Base-by-base conservation (phyloP, 805 yeast species). In the Yarrowia phangngaensis region DNA sequence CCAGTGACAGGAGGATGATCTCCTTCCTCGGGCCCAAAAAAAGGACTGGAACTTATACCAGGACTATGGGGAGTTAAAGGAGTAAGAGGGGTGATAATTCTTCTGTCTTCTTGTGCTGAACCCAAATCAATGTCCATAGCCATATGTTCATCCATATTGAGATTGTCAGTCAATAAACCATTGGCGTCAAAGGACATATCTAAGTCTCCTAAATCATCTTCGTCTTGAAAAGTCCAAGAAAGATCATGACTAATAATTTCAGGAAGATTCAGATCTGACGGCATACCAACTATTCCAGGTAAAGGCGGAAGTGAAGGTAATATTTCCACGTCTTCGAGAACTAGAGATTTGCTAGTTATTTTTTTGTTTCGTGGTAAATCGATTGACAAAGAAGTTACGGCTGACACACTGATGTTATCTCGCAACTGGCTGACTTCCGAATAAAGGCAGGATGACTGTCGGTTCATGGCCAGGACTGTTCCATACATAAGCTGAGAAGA, bases 401-500 rank as follows among this genome's bases (percentile, higher is more conserved):
- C 24, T 6, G 45, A 27, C 12, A 38, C 26, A 4, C 11, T 26
- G 9, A 38, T 22, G 1, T 32, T 8, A 12, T 27, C 19, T 1
- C 32, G 16, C 11, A 38, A 5, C n/a, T 6, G 19, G n/a, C 2
- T 17, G 3, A 13, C 19, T 4, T 38, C 45, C 2, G 45, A 20
- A 1, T 38, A 32, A 4, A 38, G 8, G 9, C 19, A 19, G 2
- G 32, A 19, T 2, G 32, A 26, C 13, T 38, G 45, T 0, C 32
- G 31, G 4, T 19, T 14, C 31, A 38, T 27, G 6, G 45, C 45
- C 17, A 38, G 6, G 2, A 38, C 45, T 2, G 45, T 38, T 7
- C 45, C 45, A 6, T 38, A 38, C 45, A 38, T 38, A 24, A 38
- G 45, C 14, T 38, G 45, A 6, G 26, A 27, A 1, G 45, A 38